Evolutionary conservation across 2,329 filamentous ascomycete genomes (phyloP).

Genomic region (Bimuria novae-zelandiae): DNA sequence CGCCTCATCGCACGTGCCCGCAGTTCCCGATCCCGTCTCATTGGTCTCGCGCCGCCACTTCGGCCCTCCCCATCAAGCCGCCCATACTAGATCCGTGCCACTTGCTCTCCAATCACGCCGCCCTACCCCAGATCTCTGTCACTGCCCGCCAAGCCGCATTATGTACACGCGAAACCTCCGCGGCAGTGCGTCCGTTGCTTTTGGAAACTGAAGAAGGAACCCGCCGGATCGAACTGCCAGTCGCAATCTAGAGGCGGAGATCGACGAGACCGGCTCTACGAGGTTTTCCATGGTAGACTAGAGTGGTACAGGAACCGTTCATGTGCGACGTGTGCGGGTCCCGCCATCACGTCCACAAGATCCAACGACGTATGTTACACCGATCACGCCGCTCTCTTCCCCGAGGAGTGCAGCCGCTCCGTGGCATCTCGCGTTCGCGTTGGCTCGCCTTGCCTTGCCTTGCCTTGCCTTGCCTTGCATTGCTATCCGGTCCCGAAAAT

Average conservation of each 20-base stretch:
- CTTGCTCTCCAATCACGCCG: constrained; percentile 21
- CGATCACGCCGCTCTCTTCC: neutral
- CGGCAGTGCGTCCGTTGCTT: neutral
- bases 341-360: neutral
- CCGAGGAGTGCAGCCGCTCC: neutral
- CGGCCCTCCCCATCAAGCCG: constrained; percentile 7
- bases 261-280: too few species aligned
- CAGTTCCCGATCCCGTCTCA: constrained; percentile 10
- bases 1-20: constrained; percentile 9
- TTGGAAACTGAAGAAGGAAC: too few species aligned
- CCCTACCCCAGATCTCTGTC: constrained; percentile 29
- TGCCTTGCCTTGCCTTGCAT: neutral
- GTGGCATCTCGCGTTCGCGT: constrained; percentile 3
- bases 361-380: constrained; percentile 3
- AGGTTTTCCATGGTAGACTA: too few species aligned
- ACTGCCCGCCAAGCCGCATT: constrained; percentile 1
- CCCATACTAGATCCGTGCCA: constrained; percentile 7
- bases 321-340: neutral
- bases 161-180: constrained; percentile 1
- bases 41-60: constrained; percentile 18
- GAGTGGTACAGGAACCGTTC: neutral
- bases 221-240: too few species aligned
- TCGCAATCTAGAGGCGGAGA: too few species aligned
- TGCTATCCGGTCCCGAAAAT: neutral
- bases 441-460: neutral